Conservation (phyloP, 148 eudicot species). For the Hydrangea macrophylla region DNA sequence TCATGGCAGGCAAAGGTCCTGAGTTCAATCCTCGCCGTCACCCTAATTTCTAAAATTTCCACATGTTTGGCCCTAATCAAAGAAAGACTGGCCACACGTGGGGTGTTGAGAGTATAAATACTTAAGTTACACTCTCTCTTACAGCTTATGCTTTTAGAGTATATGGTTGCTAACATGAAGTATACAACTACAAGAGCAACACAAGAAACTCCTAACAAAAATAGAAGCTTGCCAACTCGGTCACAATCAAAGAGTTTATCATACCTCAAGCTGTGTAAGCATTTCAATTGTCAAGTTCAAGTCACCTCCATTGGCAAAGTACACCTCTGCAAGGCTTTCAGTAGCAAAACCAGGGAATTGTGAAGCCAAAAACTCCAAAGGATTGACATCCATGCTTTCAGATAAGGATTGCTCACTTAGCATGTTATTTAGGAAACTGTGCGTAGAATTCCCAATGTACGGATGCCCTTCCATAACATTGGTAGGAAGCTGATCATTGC, state of each 20-base stretch:
- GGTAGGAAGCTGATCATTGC: conserved; percentile 44
- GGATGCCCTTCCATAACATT: conserved; percentile 36
- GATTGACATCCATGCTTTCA: conserved; percentile 43
- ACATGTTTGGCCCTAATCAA: too few species aligned
- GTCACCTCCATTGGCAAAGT: conserved; percentile 79
- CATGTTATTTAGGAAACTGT: conserved; percentile 34
- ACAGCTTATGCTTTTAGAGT: too few species aligned
- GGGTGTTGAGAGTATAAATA: too few species aligned
- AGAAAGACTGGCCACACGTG: too few species aligned
- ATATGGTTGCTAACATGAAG: too few species aligned
- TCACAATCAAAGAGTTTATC: conserved; percentile 14
- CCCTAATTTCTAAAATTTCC: too few species aligned
- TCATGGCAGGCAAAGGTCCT: too few species aligned
- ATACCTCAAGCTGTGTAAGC: conserved; percentile 98
- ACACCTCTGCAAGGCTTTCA: conserved; percentile 90
- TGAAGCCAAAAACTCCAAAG: conserved; percentile 69
- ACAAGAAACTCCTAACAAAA: too few species aligned
- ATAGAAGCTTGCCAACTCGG: too few species aligned
- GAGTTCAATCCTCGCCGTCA: too few species aligned
- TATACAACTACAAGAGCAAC: too few species aligned
- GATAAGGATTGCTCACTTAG: conserved; percentile 34
- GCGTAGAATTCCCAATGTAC: conserved; percentile 35
- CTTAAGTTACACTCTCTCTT: too few species aligned
- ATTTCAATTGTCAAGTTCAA: conserved; percentile 78
- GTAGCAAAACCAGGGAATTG: conserved; percentile 95